Base-by-base conservation (phyloP, 1,284 basidiomycete species). In the Leccinum pachyderme region DNA sequence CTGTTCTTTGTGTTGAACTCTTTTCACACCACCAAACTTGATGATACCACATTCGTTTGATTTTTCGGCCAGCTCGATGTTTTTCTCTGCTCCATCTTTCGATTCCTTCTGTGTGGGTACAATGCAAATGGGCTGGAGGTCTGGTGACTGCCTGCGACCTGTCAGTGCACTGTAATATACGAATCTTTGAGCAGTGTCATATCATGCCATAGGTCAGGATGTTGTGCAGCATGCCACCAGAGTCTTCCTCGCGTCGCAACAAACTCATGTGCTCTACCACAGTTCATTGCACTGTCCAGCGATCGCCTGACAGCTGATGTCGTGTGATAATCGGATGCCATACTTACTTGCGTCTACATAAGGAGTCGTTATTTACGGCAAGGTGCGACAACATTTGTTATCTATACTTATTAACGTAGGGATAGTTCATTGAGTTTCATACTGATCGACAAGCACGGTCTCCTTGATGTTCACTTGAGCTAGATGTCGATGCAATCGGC, bases 41-140 rank as follows among this genome's bases (percentile, higher is more conserved):
- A 60, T 51, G 52, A 63, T 64, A 63, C 56, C 64, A 63, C 62
- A 45, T 39, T 65, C 66, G 22, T 61, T 66, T 24, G 27, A 12
- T 32, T 25, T 50, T 18, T 22, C 39, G 11, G 39, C 44, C 28
- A n/a, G 25, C 25, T 48, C n/a, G 7, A 33, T 15, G 9, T 28
- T 37, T 46, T n/a, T 6, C 7, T 39, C 28, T 35, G 37, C 27
- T 32, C 3, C n/a, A 27, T 25, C 25, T 35, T 43, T 24, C 29
- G 47, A 47, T 55, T 5, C 29, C 52, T n/a, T 41, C 11, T 41
- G 39, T 39, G 37, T 39, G 37, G 37, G 37, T 39, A 39, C 11
- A 39, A 41, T 22, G 39, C 39, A 41, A 41, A 41, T 41, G 1
- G 37, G 37, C 9, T 6, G 11, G 7, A 39, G 18, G 11, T 39